Percentiles rank a stretch among this genome's conserved stretches.
Evolutionary conservation across 495 filamentous ascomycete species (phyloP).

Genomic region (Niebla homalea): DNA sequence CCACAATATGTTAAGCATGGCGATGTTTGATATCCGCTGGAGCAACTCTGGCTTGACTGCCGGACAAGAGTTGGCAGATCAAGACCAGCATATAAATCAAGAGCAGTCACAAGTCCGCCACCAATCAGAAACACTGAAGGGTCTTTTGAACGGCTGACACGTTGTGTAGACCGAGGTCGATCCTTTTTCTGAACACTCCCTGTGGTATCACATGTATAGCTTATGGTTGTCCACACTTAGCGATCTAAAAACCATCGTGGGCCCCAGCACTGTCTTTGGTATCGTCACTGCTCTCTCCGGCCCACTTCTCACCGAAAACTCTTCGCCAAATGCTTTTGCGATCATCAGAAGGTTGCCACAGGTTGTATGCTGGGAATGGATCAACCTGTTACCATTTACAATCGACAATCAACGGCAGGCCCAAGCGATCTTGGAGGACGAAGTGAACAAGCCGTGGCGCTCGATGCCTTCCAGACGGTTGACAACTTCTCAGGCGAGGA

Average conservation of each 20-base stretch:
- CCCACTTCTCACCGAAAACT: not conserved
- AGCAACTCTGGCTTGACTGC: too few relatives aligned
- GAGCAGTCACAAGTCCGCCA: too few relatives aligned
- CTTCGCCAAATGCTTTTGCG: not conserved
- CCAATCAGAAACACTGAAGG: too few relatives aligned
- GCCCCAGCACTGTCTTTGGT: conserved; percentile 23
- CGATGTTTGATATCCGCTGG: too few relatives aligned
- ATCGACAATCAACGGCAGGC: conserved; percentile 35
- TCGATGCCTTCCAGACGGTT: conserved; percentile 18
- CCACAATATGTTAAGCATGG: too few relatives aligned
- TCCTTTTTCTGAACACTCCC: too few relatives aligned
- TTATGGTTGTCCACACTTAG: conserved; percentile 27
- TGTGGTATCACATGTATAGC: too few relatives aligned
- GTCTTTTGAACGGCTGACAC: too few relatives aligned
- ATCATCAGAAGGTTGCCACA: not conserved
- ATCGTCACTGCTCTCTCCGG: conserved; percentile 20
- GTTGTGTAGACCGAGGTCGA: too few relatives aligned
- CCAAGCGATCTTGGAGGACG: conserved; percentile 31
- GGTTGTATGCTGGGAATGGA: conserved; percentile 7
- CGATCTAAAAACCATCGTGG: conserved; percentile 27
- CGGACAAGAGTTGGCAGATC: too few relatives aligned
- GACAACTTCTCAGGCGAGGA: conserved; percentile 24
- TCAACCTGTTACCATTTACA: conserved; percentile 25
- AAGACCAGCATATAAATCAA: too few relatives aligned
- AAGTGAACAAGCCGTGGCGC: conserved; percentile 40